A percentile compares a stretch with the other conserved stretches of the same genome.
phyloP scores from a whole-genome alignment of 768 basidiomycete species.

The Cystobasidium ongulense region DNA sequence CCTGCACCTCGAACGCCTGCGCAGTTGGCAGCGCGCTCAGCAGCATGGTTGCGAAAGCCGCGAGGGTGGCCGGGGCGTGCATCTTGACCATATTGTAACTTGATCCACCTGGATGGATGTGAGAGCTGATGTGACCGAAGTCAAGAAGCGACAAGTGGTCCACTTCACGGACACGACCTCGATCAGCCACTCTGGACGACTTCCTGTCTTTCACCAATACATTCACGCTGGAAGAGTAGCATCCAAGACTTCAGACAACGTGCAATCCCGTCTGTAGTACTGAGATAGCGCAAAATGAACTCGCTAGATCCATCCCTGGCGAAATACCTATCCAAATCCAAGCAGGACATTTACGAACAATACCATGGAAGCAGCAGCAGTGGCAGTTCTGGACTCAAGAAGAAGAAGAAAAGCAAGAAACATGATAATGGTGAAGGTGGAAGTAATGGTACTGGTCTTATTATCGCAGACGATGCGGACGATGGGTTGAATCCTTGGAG shows the following conservation, averaged over 20 bases:
- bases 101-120: too few species aligned
- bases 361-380: slow-evolving; percentile 14
- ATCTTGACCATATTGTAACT: background rate
- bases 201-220: too few species aligned
- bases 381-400: background rate
- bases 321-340: slow-evolving; percentile 14
- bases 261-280: too few species aligned
- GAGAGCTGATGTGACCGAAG: too few species aligned
- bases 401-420: slow-evolving; percentile 27
- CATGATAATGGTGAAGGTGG: slow-evolving; percentile 32
- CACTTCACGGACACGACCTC: too few species aligned
- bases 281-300: too few species aligned
- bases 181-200: too few species aligned
- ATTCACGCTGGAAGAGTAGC: too few species aligned
- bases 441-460: slow-evolving; percentile 38
- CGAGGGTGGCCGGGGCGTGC: background rate
- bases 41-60: background rate
- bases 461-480: slow-evolving; percentile 62
- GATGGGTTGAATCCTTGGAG: slow-evolving; percentile 48
- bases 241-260: too few species aligned
- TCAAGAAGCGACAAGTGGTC: too few species aligned
- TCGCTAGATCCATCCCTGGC: slow-evolving; percentile 22
- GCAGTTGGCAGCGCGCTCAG: background rate
- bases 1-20: background rate
- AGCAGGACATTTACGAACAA: slow-evolving; percentile 25